A percentile compares a stretch with the other conserved stretches of the same genome.
Conservation (phyloP, 78 protist species). For the Emiliania huxleyi region DNA sequence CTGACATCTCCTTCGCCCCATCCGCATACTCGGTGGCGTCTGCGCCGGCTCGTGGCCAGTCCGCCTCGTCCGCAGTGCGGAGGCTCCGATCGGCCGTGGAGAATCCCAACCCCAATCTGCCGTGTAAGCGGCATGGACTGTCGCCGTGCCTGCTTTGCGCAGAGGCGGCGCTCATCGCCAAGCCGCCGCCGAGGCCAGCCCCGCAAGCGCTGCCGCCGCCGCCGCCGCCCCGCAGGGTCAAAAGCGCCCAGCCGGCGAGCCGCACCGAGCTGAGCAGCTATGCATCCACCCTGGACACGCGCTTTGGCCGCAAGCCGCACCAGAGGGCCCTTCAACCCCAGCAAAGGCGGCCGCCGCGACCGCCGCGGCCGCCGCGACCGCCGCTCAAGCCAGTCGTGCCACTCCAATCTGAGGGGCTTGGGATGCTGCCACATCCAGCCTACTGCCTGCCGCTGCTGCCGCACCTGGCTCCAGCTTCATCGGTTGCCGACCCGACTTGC, state of each 20-base stretch:
- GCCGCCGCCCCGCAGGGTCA: neutral
- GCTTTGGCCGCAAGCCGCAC: too few species aligned
- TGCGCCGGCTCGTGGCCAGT: neutral
- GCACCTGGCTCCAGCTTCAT: too few species aligned
- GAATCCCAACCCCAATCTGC: neutral
- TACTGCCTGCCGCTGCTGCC: too few species aligned
- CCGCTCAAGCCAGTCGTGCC: too few species aligned
- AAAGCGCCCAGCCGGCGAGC: neutral
- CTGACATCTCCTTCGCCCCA: neutral
- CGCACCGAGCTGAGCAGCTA: neutral
- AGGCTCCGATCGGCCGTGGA: neutral
- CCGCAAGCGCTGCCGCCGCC: neutral
- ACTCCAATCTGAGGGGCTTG: too few species aligned
- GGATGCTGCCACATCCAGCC: too few species aligned
- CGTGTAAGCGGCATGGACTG: neutral
- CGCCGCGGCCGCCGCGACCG: too few species aligned
- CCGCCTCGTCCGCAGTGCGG: neutral
- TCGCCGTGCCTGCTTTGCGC: neutral
- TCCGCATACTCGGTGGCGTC: neutral
- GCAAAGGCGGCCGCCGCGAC: too few species aligned
- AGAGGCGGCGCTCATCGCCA: neutral
- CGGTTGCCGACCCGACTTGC: too few species aligned
- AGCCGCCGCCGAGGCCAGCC: neutral
- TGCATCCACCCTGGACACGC: too few species aligned
- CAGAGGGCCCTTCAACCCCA: too few species aligned